These are phyloP conservation scores for Malassezia nana DNA, from an alignment of 1,284 basidiomycete species.

Conservation along the genomic window DNA sequence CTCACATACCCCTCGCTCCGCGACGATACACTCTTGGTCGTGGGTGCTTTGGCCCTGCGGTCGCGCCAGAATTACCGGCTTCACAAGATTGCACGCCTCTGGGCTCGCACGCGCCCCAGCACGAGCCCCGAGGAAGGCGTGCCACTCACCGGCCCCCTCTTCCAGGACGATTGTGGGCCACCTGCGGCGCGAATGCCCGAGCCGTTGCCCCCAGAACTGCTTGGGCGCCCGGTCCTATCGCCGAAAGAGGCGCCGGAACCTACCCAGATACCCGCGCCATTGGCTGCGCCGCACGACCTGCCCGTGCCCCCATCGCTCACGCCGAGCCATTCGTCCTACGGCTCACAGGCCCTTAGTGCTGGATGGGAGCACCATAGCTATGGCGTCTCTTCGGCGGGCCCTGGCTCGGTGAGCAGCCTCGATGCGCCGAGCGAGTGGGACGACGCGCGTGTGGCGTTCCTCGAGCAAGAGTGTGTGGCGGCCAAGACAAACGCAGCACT, in stretches of 20 bases:
- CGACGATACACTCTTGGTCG: slow-evolving; percentile 1
- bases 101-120: slow-evolving; percentile 9
- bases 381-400: too few species aligned
- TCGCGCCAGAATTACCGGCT: slow-evolving; percentile 1
- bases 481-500: slow-evolving; percentile 9
- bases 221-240: too few species aligned
- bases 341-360: too few species aligned
- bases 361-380: too few species aligned
- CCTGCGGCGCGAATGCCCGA: too few species aligned
- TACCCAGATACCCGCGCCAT: too few species aligned
- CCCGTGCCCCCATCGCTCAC: neutral
- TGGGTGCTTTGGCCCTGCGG: slow-evolving; percentile 8
- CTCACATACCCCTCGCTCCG: slow-evolving; percentile 1
- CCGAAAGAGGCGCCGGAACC: too few species aligned
- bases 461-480: neutral
- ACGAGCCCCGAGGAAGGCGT: neutral
- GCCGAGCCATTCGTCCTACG: neutral
- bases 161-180: neutral
- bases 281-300: too few species aligned
- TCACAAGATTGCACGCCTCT: slow-evolving; percentile 4
- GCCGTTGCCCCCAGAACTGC: too few species aligned
- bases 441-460: neutral
- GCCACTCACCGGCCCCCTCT: slow-evolving; percentile 9
- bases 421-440: too few species aligned
- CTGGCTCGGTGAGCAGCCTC: too few species aligned